Base-by-base conservation (phyloP, 208 protist genomes). In the Leishmania aethiopica region DNA sequence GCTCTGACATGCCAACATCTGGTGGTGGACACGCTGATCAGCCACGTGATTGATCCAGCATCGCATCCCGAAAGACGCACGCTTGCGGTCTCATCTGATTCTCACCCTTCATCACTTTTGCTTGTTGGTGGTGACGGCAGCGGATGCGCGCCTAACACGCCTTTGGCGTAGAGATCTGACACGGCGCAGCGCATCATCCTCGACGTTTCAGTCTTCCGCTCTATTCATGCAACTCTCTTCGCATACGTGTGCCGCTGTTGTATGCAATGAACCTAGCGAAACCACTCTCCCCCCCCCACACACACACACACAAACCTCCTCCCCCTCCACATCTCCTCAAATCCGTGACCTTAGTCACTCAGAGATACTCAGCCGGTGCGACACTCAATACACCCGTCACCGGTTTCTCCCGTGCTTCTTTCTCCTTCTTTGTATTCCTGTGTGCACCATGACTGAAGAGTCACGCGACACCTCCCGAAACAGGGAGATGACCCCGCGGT, bases 401-500 rank as follows among this genome's bases (percentile, higher is more conserved):
- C 69, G 28, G 69, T 35, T 74, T 53, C 3, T 53, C 28, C 45
- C 17, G 49, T 35, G 37, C 32, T 64, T 66, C 35, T 11, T 78
- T 64, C 71, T 66, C 70, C 59, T 13, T 66, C 8, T 25, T 15
- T 59, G 72, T 76, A n/a, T 42, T 60, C 32, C 72, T 60, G 17
- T 28, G 47, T 13, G 72, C 51, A 45, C n/a, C 51, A 85, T 85
- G 82, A 37, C 77, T 22, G 81, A 84, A 2, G 75, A 75, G 66
- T 79, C 81, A 35, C 75, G 75, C 40, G 81, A 84, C 81, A 59
- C 81, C 51, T 83, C 76, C 79, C 25, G 74, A 80, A 60, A 76
- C 59, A 79, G 78, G 78, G 71, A 80, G 77, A 86, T 37, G 77
- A 86, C 66, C 66, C 75, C 78, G 60, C 66, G 77, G 77, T 87